phyloP scores from a whole-genome alignment of 1,139 yeast genomes.

The Yamadazyma trypodendri region DNA sequence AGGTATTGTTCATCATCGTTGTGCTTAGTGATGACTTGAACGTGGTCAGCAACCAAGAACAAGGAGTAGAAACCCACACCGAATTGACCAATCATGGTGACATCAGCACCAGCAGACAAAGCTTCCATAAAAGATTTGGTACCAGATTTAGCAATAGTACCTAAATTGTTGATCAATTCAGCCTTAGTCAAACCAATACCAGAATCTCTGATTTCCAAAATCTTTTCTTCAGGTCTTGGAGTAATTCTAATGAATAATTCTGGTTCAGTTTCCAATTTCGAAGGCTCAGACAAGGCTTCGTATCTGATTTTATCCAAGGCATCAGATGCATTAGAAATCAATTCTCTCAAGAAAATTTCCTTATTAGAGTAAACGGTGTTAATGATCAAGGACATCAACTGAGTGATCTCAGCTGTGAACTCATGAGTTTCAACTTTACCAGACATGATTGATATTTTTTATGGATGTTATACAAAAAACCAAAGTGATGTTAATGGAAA shows the following conservation, averaged over 20 bases:
- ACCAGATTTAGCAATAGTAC: constrained; percentile 99
- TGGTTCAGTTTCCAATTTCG: constrained; percentile 91
- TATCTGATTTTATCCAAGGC: constrained; percentile 94
- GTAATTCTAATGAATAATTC: constrained; percentile 96
- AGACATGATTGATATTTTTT: constrained; percentile 41
- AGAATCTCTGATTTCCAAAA: constrained; percentile 96
- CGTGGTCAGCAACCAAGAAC: constrained; percentile 98
- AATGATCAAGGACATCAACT: constrained; percentile 99
- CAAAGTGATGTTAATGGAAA: constrained; percentile 5
- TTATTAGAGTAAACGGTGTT: constrained; percentile 99
- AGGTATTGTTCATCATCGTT: constrained; percentile 99
- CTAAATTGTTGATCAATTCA: constrained; percentile 97
- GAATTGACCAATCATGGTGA: constrained; percentile 99
- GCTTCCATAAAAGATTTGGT: constrained; percentile 99
- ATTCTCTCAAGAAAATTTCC: constrained; percentile 98
- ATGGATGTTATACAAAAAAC: neutral
- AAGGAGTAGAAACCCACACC: constrained; percentile 99
- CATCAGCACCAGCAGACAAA: constrained; percentile 98
- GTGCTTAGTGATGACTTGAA: constrained; percentile 97
- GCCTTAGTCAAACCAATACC: constrained; percentile 99
- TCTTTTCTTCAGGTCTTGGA: constrained; percentile 91
- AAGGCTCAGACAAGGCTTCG: constrained; percentile 90
- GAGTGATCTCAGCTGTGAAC: constrained; percentile 99
- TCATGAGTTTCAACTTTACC: constrained; percentile 79
- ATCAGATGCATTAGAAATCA: constrained; percentile 92